Percentiles rank a stretch among this genome's conserved stretches.
These are phyloP conservation scores for Cladosporium sphaerospermum DNA, from an alignment of 2,329 filamentous ascomycete genomes.

Conservation along the genomic window DNA sequence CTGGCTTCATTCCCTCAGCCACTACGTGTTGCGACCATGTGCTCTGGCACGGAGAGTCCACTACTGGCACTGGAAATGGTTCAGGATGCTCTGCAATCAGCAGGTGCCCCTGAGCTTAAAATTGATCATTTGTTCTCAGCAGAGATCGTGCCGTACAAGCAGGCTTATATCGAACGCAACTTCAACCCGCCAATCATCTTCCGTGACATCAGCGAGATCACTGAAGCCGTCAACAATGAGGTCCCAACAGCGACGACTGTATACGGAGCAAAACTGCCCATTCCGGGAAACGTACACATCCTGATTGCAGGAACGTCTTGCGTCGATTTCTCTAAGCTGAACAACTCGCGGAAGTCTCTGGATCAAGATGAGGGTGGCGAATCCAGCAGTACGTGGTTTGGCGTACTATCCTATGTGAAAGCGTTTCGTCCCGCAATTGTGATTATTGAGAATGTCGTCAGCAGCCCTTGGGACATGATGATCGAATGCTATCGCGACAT, in stretches of 20 bases:
- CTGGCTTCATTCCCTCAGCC: conserved; percentile 32
- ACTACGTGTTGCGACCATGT: conserved; percentile 62
- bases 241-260: conserved; percentile 49
- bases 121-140: conserved; percentile 41
- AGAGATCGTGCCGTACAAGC: conserved; percentile 42
- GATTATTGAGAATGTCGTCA: conserved; percentile 65
- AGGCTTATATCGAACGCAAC: conserved; percentile 44
- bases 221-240: conserved; percentile 17
- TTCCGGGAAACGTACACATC: conserved; percentile 57
- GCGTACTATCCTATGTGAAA: conserved; percentile 52
- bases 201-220: conserved; percentile 40
- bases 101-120: conserved; percentile 11
- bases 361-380: conserved; percentile 49
- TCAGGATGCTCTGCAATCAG: conserved; percentile 30
- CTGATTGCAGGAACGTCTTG: conserved; percentile 69
- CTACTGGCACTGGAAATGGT: conserved; percentile 59
- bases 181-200: conserved; percentile 39
- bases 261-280: conserved; percentile 52
- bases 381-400: conserved; percentile 59
- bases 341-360: conserved; percentile 49
- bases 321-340: conserved; percentile 66
- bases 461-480: conserved; percentile 53
- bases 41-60: conserved; percentile 71
- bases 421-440: conserved; percentile 55
- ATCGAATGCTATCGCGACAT: conserved; percentile 39